Evolutionary conservation across 2,329 filamentous ascomycete genomes (phyloP), one percentile per base, ranked within the genome.

Genomic region (Alternaria triticina): DNA sequence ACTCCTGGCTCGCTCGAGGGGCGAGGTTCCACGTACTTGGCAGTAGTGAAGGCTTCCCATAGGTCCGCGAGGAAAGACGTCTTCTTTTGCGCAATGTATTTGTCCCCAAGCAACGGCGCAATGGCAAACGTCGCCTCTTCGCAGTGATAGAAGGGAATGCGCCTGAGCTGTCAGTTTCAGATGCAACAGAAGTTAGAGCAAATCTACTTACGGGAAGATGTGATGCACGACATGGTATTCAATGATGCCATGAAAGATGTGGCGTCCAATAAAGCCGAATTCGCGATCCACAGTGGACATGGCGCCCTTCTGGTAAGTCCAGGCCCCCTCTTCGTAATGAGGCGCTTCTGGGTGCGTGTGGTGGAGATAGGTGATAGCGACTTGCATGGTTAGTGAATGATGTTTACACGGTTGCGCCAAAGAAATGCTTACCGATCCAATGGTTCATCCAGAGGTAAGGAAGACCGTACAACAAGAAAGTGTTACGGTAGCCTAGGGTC

Each of bases 331-430:
- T 25, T 86, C 84, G 75, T 88, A 90, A 77, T 90, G 86, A 17
- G 85, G 85, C 52, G 89, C 82, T 4, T 79, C 74, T 3, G 77
- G 81, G 74, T 91, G 87, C 59, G 88, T 90, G 83, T 92, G 90
- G 80, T 92, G 90, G 20, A 92, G 88, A 80, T 91, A 92, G 51
- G 90, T 92, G 75, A 92, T 92, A 66, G 89, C 89, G 20, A 92
- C 89, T 72, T 40, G 36, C 36, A 40, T 40, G 36, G 36, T 40
- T 40, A 40, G 36, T 40, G 36, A 40, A 40, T 40, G 36, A 15
- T 40, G 44, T 40, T 47, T 57, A 17, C 9, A 25, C 11, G 40
- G 12, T 13, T 36, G 4, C 8, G 22, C 15, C 43, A 27, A 30
- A 33, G 23, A 45, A 6, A 12, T 10, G 59, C 65, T 65, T 61